Evolutionary conservation across 78 protist species (phyloP), one percentile per base, ranked within the genome.

Genomic region (Reticulomyxa filosa): DNA sequence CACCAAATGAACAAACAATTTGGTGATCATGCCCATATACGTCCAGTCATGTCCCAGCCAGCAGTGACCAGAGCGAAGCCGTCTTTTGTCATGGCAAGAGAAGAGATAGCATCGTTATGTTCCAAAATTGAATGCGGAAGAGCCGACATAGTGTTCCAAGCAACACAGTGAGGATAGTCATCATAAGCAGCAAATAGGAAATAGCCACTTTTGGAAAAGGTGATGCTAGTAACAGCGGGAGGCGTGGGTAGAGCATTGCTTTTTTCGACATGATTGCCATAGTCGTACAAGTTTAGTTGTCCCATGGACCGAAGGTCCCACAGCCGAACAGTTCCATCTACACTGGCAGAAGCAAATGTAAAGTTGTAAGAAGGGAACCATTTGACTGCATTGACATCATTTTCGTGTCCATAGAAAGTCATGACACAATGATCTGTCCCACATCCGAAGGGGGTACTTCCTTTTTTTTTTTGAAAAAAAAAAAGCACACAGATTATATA

Each of bases 41-140:
- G 77, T 55, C 88, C 76, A 23, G 62, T 30, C 27, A 72, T 32
- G 72, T 91, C 97, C 97, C 97, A 91, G 17, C 67, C 22, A 33
- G 92, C 95, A 4, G 97, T 91, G 82, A 91, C 83, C 23, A 91
- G 83, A 30, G 95, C 97, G 73, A 72, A 63, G 38, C 95, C 97
- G 46, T 92, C 94, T 29, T 33, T 4, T 27, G 81, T 56, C 26
- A 92, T 92, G 29, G 87, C 92, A 23, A 92, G 77, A 67, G 95
- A 88, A 32, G 77, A 50, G 36, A 92, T 92, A 35, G 94, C 85
- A 66, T 89, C 79, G 46, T 84, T 90, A 57, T 92, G 97, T 27
- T 83, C 84, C 20, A 62, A 39, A 33, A 88, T 76, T 13, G 66
- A 64, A 11, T 59, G 73, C 4, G 82, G 76, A 39, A 50, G 67